A percentile compares a stretch with the other conserved stretches of the same genome.
These are phyloP conservation scores for Hansfordia pulvinata DNA, from an alignment of 2,329 filamentous ascomycete species.

Conservation along the genomic window DNA sequence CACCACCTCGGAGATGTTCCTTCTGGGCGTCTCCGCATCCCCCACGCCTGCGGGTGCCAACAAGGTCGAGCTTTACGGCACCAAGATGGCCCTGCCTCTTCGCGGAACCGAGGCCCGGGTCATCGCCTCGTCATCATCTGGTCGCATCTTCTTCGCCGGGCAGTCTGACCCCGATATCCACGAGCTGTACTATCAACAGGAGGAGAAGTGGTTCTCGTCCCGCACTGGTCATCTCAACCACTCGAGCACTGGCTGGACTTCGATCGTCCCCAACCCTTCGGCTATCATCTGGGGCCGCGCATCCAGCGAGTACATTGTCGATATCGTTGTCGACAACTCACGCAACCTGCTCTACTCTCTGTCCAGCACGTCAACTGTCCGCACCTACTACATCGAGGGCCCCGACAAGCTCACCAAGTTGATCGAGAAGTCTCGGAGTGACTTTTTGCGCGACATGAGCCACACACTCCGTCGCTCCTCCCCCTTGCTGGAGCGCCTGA, in stretches of 20 bases:
- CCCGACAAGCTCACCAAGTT: constrained; percentile 46
- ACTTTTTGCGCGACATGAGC: constrained; percentile 58
- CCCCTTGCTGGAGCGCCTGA: constrained; percentile 54
- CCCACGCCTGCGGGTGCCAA: constrained; percentile 56
- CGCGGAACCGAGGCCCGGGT: constrained; percentile 64
- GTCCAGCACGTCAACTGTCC: constrained; percentile 76
- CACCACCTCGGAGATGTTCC: constrained; percentile 69
- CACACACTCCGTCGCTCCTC: constrained; percentile 67
- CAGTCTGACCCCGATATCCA: constrained; percentile 73
- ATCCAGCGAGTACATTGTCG: constrained; percentile 50
- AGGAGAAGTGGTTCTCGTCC: constrained; percentile 92
- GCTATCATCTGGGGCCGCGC: constrained; percentile 35
- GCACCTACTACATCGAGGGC: constrained; percentile 76
- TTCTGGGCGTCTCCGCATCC: constrained; percentile 70
- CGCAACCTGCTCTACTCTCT: constrained; percentile 83
- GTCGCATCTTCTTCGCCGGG: constrained; percentile 88
- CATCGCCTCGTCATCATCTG: constrained; percentile 70
- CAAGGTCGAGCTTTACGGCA: constrained; percentile 71
- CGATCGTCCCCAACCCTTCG: constrained; percentile 42
- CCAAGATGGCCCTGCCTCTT: constrained; percentile 68
- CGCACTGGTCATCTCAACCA: constrained; percentile 83
- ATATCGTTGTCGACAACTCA: constrained; percentile 81
- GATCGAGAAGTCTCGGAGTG: constrained; percentile 50
- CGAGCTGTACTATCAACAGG: constrained; percentile 91
- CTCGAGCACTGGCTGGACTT: constrained; percentile 59